Evolutionary conservation across 108 stramenopile genomes (phyloP).

Genomic region (Cyclotella baltica): DNA sequence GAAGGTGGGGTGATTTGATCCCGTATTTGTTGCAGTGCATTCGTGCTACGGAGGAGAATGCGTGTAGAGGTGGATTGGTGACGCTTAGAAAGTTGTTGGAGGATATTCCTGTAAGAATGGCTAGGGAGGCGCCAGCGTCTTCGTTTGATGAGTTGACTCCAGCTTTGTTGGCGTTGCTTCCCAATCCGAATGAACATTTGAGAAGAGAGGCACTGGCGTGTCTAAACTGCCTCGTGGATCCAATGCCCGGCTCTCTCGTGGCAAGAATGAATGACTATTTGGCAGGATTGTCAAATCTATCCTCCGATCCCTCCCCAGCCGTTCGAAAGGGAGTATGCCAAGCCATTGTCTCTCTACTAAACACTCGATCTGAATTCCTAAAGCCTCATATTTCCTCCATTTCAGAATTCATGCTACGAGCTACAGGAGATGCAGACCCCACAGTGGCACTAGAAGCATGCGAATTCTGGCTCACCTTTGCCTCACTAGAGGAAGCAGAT

Average conservation of each 20-base stretch:
- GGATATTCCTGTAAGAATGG: slow-evolving; percentile 69
- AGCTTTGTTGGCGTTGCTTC: slow-evolving; percentile 59
- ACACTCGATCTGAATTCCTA: slow-evolving; percentile 73
- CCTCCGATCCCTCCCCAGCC: slow-evolving; percentile 62
- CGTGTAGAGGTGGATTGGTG: slow-evolving; percentile 57
- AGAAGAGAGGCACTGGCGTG: slow-evolving; percentile 67
- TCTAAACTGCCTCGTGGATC: slow-evolving; percentile 58
- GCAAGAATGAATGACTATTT: slow-evolving; percentile 83
- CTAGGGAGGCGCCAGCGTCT: slow-evolving; percentile 41
- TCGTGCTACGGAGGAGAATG: not conserved
- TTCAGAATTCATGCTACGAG: slow-evolving; percentile 82
- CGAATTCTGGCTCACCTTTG: slow-evolving; percentile 92
- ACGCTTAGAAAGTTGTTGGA: slow-evolving; percentile 85
- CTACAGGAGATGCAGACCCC: slow-evolving; percentile 57
- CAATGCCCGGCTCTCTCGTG: slow-evolving; percentile 77
- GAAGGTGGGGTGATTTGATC: slow-evolving; percentile 41
- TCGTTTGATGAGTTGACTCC: slow-evolving; percentile 73
- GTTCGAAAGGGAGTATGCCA: slow-evolving; percentile 89
- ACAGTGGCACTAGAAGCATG: slow-evolving; percentile 87
- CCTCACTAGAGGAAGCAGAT: slow-evolving; percentile 69
- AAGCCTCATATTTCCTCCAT: slow-evolving; percentile 75
- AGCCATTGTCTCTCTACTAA: slow-evolving; percentile 80
- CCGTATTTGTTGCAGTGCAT: slow-evolving; percentile 49
- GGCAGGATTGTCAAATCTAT: slow-evolving; percentile 68
- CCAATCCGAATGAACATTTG: slow-evolving; percentile 27